A percentile compares a stretch with the other conserved stretches of the same genome.
phyloP scores from a whole-genome alignment of 805 yeast species.

The Candida nemodendra region DNA sequence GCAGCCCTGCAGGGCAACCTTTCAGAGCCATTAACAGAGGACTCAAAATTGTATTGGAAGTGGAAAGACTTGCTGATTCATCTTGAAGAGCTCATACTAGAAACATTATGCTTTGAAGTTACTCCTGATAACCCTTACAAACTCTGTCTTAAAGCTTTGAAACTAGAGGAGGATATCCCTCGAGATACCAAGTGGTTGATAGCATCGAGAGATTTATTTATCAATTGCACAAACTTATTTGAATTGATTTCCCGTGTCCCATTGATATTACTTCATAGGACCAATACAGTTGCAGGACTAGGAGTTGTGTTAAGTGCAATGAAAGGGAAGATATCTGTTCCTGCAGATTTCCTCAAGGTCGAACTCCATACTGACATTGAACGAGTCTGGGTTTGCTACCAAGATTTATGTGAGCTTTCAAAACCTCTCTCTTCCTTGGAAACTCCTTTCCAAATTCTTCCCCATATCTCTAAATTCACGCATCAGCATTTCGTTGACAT shows the following conservation, averaged over 20 bases:
- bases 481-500: conserved; percentile 16
- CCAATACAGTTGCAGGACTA: conserved; percentile 24
- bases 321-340: conserved; percentile 18
- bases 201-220: conserved; percentile 19
- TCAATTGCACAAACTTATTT: conserved; percentile 26
- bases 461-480: conserved; percentile 22
- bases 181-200: conserved; percentile 18
- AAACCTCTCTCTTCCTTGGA: conserved; percentile 18
- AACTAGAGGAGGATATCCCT: conserved; percentile 17
- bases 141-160: conserved; percentile 23
- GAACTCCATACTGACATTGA: conserved; percentile 17
- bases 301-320: conserved; percentile 25
- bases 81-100: conserved; percentile 46
- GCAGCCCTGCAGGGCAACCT: conserved; percentile 41
- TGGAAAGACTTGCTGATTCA: conserved; percentile 48
- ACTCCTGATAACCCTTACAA: conserved; percentile 41
- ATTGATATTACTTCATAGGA: conserved; percentile 23
- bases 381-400: conserved; percentile 26
- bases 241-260: conserved; percentile 32
- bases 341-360: conserved; percentile 13
- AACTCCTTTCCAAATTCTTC: conserved; percentile 23
- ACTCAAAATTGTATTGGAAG: conserved; percentile 46
- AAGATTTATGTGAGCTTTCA: conserved; percentile 20
- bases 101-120: conserved; percentile 48
- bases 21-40: conserved; percentile 40